Base-by-base conservation (phyloP, 2,329 filamentous ascomycete genomes). In the Beauveria scarabaeidicola region DNA sequence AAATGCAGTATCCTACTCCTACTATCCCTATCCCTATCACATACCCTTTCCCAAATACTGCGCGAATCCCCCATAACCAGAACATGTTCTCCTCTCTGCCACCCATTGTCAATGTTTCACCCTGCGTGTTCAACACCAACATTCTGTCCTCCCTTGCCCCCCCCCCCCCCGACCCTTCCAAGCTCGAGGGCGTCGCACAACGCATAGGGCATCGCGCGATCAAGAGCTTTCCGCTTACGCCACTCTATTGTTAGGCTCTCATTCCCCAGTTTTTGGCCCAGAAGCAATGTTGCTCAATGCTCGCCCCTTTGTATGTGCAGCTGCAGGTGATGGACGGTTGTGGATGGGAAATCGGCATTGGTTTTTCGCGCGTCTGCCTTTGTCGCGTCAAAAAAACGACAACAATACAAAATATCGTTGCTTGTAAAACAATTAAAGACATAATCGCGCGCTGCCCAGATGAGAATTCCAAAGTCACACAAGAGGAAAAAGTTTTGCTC, bases 51-150 rank as follows among this genome's bases (percentile, higher is more conserved):
- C 19, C 10, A 5, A 36, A 36, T 36, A 36, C 32, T 36, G 32
- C 11, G 9, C 29, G 29, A 32, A 32, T 32, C 10, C 29, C 29
- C 29, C 29, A 11, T 5, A 36, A 5, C 32, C 32, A 36, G 32
- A 36, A 11, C 23, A 36, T 5, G 9, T 15, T 38, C 17, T 47
- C 40, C 2, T 5, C 52, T 17, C 53, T 29, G 47, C 43, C 43
- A 17, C 8, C 36, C 5, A 15, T 17, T 32, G 13, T 43, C 56
- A 44, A 58, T 57, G 44, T 57, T 50, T 50, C 54, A 50, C 54
- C 54, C 44, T 50, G 54, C 54, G 54, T 50, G 54, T 50, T 57
- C 54, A 25, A 48, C 44, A 25, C 32, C 11, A 36, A 13, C 27
- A 23, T 13, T 13, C 15, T 3, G 17, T 21, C 32, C 44, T 40